Evolutionary conservation across 306 rosid species (phyloP), one percentile per base, ranked within the genome.

Genomic region (Boehmeria nivea): DNA sequence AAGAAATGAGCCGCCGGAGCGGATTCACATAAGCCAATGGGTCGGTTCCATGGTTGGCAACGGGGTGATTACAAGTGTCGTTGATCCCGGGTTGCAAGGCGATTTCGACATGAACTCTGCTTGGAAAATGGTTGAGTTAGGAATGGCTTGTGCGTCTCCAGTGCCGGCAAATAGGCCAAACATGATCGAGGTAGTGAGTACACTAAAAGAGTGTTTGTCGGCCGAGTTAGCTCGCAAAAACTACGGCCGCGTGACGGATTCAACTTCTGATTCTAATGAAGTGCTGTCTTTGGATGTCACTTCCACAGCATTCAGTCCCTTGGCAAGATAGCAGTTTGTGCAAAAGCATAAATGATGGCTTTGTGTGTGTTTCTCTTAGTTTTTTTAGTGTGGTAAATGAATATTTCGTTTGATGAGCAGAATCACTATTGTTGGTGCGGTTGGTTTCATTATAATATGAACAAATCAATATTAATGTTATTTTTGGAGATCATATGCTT

Each of bases 51-150:
- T 50, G 23, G 37, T 67, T 3, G 22, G 36, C 0, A 18, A 49
- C 3, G 76, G 65, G 4, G 62, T 54, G 27, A 69, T 69, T 14
- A 31, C 46, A 50, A 8, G 28, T 18, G 56, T 74, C 1, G 49
- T 69, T 8, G 72, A 75, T n/a, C 46, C 33, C 4, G 61, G 52
- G 42, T 26, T 75, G 8, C 33, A 42, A 15, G 57, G 61, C 21
- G 59, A 37, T 10, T 64, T 54, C 26, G 58, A 55, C 42, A 13
- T 6, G 0, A 75, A 45, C 57, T 69, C 69, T 2, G 62, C 17
- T 1, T 75, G 72, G 76, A 69, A 69, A 62, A 72, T 69, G 12
- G 61, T 69, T 20, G 76, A 75, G 42, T 25, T 65, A 38, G 76
- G 65, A 50, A 31, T 60, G 65, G 49, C 24, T 37, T 69, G 69